Conservation (phyloP, 257 asterid species). For the Nicotiana tabacum region DNA sequence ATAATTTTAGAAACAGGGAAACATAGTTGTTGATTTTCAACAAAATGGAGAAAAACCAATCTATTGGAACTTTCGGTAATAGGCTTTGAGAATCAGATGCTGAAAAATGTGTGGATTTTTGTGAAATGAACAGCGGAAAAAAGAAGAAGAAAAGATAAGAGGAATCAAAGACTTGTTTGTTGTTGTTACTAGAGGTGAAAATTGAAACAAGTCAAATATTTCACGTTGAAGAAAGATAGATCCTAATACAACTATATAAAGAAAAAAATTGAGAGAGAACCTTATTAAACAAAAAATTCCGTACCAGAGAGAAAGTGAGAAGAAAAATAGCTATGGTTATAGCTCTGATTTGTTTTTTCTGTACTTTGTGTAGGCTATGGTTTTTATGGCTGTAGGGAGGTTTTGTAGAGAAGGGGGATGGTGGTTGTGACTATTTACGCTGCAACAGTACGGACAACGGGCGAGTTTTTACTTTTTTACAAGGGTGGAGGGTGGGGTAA, state of each 20-base stretch:
- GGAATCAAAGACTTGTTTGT: background rate
- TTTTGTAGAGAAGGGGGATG: background rate
- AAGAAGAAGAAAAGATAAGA: background rate
- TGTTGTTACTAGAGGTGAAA: background rate
- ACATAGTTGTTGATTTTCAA: background rate
- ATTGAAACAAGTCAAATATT: constrained; percentile 4
- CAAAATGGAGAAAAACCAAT: too few relatives aligned
- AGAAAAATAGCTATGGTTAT: background rate
- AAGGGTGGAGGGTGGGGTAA: too few relatives aligned
- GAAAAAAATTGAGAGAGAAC: background rate
- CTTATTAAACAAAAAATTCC: background rate
- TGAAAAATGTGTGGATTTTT: background rate
- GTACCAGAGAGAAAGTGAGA: background rate
- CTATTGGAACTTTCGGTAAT: too few relatives aligned
- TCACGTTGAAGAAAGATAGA: background rate
- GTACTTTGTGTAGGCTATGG: background rate
- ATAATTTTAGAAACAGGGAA: background rate
- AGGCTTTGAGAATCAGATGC: background rate
- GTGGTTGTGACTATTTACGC: constrained; percentile 12
- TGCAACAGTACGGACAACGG: background rate
- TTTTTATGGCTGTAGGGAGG: background rate
- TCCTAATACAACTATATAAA: background rate
- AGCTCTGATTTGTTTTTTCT: too few relatives aligned
- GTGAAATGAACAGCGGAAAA: background rate
- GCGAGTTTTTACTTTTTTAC: background rate